phyloP scores from a whole-genome alignment of 805 yeast genomes.

The Nakazawaea siamensis region DNA sequence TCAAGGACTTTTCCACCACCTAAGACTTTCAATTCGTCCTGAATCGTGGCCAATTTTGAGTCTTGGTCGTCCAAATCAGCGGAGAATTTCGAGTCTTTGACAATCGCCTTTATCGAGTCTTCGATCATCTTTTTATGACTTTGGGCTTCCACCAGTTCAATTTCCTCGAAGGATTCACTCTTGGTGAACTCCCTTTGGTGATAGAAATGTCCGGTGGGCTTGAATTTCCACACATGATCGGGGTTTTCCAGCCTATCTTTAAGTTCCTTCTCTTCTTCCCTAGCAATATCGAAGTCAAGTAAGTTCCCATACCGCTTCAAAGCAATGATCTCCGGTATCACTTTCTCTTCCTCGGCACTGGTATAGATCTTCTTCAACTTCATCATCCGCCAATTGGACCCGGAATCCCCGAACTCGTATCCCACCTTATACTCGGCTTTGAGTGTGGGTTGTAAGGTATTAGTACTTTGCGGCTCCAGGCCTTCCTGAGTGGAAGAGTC shows the following conservation, averaged over 20 bases:
- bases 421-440: constrained; percentile 14
- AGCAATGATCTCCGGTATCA: constrained; percentile 19
- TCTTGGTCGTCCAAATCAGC: constrained; percentile 35
- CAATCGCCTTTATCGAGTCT: constrained; percentile 25
- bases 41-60: constrained; percentile 29
- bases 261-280: constrained; percentile 25
- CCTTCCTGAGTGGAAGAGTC: too few species aligned
- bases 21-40: constrained; percentile 22
- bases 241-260: constrained; percentile 12
- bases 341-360: constrained; percentile 13
- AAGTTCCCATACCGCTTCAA: constrained; percentile 20
- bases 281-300: constrained; percentile 20
- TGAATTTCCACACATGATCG: constrained; percentile 12
- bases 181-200: constrained; percentile 13
- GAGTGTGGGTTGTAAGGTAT: too few species aligned
- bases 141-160: constrained; percentile 18
- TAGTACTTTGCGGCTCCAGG: too few species aligned
- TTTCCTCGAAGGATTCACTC: constrained; percentile 9
- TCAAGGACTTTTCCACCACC: too few species aligned
- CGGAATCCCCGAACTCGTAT: constrained; percentile 29
- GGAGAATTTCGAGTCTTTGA: constrained; percentile 26
- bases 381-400: constrained; percentile 30
- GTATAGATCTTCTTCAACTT: constrained; percentile 20
- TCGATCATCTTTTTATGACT: constrained; percentile 12
- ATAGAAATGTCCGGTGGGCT: constrained; percentile 19